These are phyloP conservation scores for Wakefieldia striispora DNA, from an alignment of 768 basidiomycete species.

Conservation along the genomic window DNA sequence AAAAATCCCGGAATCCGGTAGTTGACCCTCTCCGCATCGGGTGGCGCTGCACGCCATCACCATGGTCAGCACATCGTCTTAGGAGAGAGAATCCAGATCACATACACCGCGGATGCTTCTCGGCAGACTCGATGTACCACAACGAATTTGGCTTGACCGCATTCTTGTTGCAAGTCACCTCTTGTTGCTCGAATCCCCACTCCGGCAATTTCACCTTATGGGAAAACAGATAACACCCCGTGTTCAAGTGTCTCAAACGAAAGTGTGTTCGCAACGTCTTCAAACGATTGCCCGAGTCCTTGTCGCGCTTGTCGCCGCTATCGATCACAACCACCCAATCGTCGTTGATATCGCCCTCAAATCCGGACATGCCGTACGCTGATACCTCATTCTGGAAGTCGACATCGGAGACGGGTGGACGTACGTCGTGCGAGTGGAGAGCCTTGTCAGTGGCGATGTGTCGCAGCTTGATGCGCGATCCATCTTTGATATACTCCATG, in stretches of 20 bases:
- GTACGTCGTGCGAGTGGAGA: slow-evolving; percentile 92
- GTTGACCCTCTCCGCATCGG: slow-evolving; percentile 78
- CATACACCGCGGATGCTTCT: slow-evolving; percentile 65
- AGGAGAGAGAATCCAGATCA: slow-evolving; percentile 12
- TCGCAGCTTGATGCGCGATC: slow-evolving; percentile 73
- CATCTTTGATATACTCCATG: slow-evolving; percentile 61
- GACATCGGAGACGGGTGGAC: slow-evolving; percentile 94
- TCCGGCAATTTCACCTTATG: slow-evolving; percentile 98
- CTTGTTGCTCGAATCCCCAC: slow-evolving; percentile 98
- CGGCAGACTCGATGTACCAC: slow-evolving; percentile 90
- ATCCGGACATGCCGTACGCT: slow-evolving; percentile 85
- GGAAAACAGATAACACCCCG: slow-evolving; percentile 95
- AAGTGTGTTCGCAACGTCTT: slow-evolving; percentile 82
- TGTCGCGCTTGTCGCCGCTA: slow-evolving; percentile 59
- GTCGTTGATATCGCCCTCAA: slow-evolving; percentile 87
- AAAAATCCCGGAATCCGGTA: slow-evolving; percentile 90
- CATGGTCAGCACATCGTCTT: not conserved
- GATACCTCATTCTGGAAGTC: slow-evolving; percentile 99
- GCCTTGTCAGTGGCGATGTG: slow-evolving; percentile 81
- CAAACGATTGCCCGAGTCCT: slow-evolving; percentile 65
- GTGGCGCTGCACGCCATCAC: slow-evolving; percentile 50
- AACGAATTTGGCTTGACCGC: slow-evolving; percentile 85
- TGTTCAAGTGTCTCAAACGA: slow-evolving; percentile 76
- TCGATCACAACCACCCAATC: slow-evolving; percentile 91
- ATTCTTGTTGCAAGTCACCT: slow-evolving; percentile 99